These are phyloP conservation scores for Berberis vulgaris DNA, from an alignment of 164 flowering plant species.

Conservation along the genomic window DNA sequence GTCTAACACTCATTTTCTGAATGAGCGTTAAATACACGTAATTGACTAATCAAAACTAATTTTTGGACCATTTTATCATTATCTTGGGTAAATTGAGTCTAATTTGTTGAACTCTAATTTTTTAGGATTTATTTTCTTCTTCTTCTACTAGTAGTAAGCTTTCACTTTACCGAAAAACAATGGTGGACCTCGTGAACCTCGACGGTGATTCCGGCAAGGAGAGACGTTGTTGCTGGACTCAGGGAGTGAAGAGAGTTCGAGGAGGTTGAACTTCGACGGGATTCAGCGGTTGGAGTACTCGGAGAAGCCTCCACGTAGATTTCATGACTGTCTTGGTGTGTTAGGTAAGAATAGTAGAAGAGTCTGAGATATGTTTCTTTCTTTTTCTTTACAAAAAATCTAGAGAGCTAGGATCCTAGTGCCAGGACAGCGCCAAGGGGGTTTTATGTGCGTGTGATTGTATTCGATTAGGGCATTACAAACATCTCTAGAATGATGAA, in stretches of 20 bases:
- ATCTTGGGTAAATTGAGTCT: too few species aligned
- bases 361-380: not conserved
- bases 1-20: too few species aligned
- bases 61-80: too few species aligned
- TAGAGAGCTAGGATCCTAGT: too few species aligned
- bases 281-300: constrained; percentile 44
- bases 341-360: constrained; percentile 28
- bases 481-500: too few species aligned
- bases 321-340: constrained; percentile 72
- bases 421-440: too few species aligned
- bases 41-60: too few species aligned
- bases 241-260: constrained; percentile 37
- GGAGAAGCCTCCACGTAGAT: constrained; percentile 45
- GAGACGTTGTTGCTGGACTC: constrained; percentile 25
- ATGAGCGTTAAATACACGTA: too few species aligned
- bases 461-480: too few species aligned
- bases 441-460: too few species aligned
- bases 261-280: constrained; percentile 83
- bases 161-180: constrained; percentile 5
- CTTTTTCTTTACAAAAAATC: not conserved
- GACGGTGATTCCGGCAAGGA: constrained; percentile 13
- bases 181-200: constrained; percentile 25
- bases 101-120: not conserved
- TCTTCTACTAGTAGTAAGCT: not conserved
- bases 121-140: not conserved